Evolutionary conservation across 345 rosid species (phyloP).

Genomic region (Excoecaria agallocha): DNA sequence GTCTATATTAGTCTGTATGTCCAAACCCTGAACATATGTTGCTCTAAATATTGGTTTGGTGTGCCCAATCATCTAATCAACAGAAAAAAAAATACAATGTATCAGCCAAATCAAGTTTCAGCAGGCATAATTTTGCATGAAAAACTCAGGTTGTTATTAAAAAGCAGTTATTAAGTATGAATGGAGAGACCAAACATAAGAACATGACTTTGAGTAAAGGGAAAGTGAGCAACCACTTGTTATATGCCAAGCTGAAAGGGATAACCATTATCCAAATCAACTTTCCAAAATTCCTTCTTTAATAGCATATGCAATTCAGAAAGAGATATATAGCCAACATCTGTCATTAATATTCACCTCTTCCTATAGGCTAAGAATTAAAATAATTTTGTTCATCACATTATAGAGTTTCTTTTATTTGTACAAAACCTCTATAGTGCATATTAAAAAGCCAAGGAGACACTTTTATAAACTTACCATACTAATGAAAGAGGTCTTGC

Average conservation of each 20-base stretch:
- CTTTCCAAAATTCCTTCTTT: neutral
- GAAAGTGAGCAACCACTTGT: neutral
- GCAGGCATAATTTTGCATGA: neutral
- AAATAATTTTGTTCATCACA: neutral
- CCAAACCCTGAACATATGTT: slow-evolving; percentile 70
- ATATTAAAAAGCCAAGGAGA: neutral
- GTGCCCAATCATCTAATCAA: slow-evolving; percentile 86
- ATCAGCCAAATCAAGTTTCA: neutral
- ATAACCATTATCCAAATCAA: neutral
- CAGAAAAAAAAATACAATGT: neutral
- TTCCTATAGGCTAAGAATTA: neutral
- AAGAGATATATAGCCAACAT: neutral
- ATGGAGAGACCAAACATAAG: neutral
- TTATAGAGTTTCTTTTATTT: neutral
- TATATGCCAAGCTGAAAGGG: slow-evolving; percentile 1
- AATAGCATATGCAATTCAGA: neutral
- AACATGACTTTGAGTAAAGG: neutral
- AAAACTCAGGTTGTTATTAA: neutral
- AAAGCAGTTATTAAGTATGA: slow-evolving; percentile 7
- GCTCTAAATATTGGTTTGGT: slow-evolving; percentile 73
- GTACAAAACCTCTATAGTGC: neutral
- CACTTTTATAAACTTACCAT: slow-evolving; percentile 55
- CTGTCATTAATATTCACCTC: neutral
- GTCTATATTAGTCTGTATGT: slow-evolving; percentile 70
- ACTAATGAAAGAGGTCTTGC: slow-evolving; percentile 88